phyloP scores from a whole-genome alignment of 1,284 basidiomycete genomes.

The Clitocybe nebularis region DNA sequence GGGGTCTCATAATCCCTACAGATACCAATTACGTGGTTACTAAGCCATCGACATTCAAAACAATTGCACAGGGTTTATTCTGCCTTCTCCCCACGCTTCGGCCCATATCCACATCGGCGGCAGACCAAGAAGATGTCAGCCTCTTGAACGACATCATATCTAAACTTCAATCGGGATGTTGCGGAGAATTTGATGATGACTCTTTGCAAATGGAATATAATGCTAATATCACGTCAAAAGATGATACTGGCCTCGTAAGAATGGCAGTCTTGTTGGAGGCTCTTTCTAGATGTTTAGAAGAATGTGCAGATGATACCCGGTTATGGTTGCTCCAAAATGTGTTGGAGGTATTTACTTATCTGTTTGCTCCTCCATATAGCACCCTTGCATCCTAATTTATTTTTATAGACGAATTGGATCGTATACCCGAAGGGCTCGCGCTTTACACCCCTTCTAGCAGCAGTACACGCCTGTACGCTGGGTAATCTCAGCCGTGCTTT shows the following conservation, averaged over 20 bases:
- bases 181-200: constrained; percentile 35
- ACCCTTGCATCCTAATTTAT: constrained; percentile 7
- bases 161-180: constrained; percentile 32
- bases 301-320: constrained; percentile 26
- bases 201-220: constrained; percentile 38
- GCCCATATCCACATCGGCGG: constrained; percentile 17
- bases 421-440: constrained; percentile 20
- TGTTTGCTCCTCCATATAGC: not conserved
- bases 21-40: constrained; percentile 40
- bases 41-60: constrained; percentile 46
- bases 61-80: constrained; percentile 49
- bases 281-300: constrained; percentile 33
- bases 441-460: constrained; percentile 31
- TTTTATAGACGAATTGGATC: constrained; percentile 46
- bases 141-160: constrained; percentile 32
- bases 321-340: constrained; percentile 33
- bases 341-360: constrained; percentile 25
- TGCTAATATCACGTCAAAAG: constrained; percentile 23
- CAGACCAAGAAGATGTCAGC: constrained; percentile 24
- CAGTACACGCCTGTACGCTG: constrained; percentile 36
- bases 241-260: constrained; percentile 25
- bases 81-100: constrained; percentile 39
- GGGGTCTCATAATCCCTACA: constrained; percentile 43
- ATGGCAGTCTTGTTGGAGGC: constrained; percentile 35
- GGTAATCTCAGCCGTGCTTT: constrained; percentile 38